A percentile compares a stretch with the other conserved stretches of the same genome.
phyloP scores from a whole-genome alignment of 2,329 filamentous ascomycete species.

The Paraconiothyrium sp. region DNA sequence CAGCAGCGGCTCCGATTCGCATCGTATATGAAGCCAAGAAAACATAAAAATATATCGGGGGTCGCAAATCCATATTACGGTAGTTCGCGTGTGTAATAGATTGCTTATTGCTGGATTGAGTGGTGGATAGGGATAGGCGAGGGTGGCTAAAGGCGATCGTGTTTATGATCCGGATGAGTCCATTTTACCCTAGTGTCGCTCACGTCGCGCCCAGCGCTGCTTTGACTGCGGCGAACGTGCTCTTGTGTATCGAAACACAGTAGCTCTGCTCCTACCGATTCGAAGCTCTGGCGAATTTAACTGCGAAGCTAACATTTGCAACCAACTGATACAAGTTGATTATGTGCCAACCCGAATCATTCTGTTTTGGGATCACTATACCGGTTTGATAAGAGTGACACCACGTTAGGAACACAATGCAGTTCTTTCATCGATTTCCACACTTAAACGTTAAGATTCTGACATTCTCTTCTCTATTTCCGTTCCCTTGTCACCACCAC shows the following conservation, averaged over 20 bases:
- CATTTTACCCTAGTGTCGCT: conserved; percentile 11
- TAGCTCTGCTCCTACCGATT: not conserved
- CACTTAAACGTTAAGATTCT: not conserved
- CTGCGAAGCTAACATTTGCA: too few species aligned
- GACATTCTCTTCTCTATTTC: not conserved
- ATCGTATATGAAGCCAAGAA: conserved; percentile 18
- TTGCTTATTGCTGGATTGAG: not conserved
- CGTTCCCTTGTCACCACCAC: not conserved
- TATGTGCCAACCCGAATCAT: not conserved
- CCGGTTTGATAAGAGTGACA: not conserved
- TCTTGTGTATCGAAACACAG: too few species aligned
- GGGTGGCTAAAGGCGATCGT: not conserved
- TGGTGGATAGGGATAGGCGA: not conserved
- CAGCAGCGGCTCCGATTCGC: conserved; percentile 14
- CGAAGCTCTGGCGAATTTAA: too few species aligned
- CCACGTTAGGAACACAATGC: not conserved
- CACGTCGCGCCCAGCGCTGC: not conserved
- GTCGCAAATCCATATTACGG: conserved; percentile 6
- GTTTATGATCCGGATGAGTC: conserved; percentile 11
- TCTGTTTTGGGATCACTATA: not conserved
- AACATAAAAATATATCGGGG: conserved; percentile 11
- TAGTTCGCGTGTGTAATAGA: conserved; percentile 5
- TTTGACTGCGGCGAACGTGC: not conserved
- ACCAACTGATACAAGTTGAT: too few species aligned
- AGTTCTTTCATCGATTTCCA: not conserved